Conservation (phyloP, 805 yeast species). For the Zygotorulaspora danielsina region DNA sequence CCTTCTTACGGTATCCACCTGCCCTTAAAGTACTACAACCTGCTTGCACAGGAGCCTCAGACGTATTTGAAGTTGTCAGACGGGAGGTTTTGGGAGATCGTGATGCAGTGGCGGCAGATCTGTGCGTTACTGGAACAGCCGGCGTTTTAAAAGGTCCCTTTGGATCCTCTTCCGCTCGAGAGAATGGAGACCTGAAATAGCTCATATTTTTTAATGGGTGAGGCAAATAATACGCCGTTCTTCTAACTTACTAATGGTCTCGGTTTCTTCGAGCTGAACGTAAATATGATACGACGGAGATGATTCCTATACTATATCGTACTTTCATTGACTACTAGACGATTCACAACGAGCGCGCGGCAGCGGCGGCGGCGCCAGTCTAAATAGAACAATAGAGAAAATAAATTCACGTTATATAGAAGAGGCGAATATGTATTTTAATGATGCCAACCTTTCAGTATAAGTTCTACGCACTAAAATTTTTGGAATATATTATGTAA, state of each 20-base stretch:
- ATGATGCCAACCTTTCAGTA: not conserved
- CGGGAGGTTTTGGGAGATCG: conserved; percentile 2
- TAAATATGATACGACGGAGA: too few relatives aligned
- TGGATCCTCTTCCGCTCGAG: conserved; percentile 1
- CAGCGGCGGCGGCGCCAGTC: too few relatives aligned
- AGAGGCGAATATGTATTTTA: too few relatives aligned
- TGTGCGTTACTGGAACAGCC: not conserved
- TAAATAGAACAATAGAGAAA: too few relatives aligned
- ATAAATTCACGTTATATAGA: too few relatives aligned
- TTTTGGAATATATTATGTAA: not conserved
- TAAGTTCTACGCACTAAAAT: not conserved
- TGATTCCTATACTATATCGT: too few relatives aligned
- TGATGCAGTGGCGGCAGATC: conserved; percentile 4
- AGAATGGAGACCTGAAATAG: conserved; percentile 1
- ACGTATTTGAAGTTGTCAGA: conserved; percentile 1
- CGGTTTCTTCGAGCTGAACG: too few relatives aligned
- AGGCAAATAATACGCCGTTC: too few relatives aligned
- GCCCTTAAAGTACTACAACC: conserved; percentile 21
- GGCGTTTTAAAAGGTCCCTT: conserved; percentile 7
- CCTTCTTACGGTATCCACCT: conserved; percentile 31
- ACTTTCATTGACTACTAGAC: too few relatives aligned
- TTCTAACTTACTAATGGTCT: too few relatives aligned
- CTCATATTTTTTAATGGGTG: conserved; percentile 1
- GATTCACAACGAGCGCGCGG: too few relatives aligned
- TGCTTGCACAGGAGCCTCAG: conserved; percentile 10